A percentile compares a stretch with the other conserved stretches of the same genome.
Evolutionary conservation across 352 stramenopile genomes (phyloP).

Genomic region (Blastocystis sp.): DNA sequence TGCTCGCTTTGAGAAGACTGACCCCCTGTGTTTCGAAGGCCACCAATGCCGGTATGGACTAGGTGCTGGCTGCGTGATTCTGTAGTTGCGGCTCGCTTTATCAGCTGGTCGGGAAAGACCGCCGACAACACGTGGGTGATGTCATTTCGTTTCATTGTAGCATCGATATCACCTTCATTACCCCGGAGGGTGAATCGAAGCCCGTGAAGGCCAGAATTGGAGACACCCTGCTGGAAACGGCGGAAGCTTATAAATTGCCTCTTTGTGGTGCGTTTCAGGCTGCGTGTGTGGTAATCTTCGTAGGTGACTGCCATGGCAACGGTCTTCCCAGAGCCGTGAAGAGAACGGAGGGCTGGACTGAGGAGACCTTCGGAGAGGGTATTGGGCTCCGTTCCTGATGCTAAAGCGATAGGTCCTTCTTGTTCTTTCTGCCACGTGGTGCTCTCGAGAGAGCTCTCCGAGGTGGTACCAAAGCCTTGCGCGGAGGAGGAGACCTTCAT

Average conservation of each 20-base stretch:
- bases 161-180: constrained; percentile 67
- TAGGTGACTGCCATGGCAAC: constrained; percentile 66
- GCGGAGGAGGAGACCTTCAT: constrained; percentile 37
- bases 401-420: constrained; percentile 46
- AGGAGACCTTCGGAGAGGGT: constrained; percentile 65
- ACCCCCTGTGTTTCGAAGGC: constrained; percentile 9
- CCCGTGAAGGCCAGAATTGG: constrained; percentile 66
- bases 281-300: neutral
- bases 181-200: constrained; percentile 58
- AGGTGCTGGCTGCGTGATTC: neutral
- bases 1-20: constrained; percentile 65
- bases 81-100: constrained; percentile 31
- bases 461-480: constrained; percentile 1
- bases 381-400: neutral
- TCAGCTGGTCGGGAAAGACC: constrained; percentile 47
- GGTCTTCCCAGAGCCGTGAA: constrained; percentile 57
- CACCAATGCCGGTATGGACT: neutral
- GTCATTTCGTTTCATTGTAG: constrained; percentile 13
- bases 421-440: constrained; percentile 66
- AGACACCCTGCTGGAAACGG: constrained; percentile 55
- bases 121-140: constrained; percentile 41
- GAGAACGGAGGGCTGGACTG: constrained; percentile 59
- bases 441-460: constrained; percentile 44
- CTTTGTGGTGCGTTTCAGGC: neutral
- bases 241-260: constrained; percentile 50